Conservation (phyloP, 148 eudicot species). For the Selenicereus undatus region DNA sequence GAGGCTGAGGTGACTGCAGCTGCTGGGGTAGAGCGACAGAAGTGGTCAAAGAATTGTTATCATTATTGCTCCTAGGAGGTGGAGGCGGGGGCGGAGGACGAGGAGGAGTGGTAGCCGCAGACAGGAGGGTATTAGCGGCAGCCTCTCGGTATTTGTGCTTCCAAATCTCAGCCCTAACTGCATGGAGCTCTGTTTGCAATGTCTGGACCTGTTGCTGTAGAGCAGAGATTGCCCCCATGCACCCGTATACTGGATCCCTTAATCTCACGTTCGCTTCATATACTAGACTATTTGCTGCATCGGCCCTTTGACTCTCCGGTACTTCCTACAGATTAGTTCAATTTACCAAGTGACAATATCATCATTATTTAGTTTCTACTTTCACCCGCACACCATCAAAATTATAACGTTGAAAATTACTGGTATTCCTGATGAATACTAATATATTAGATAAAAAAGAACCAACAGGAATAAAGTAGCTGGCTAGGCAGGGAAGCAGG, state of each 20-base stretch:
- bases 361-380: background rate
- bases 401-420: too few species aligned
- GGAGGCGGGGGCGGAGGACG: slow-evolving; percentile 13
- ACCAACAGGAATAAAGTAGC: background rate
- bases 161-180: slow-evolving; percentile 55
- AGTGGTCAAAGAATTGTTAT: slow-evolving; percentile 9
- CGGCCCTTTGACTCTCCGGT: slow-evolving; percentile 65
- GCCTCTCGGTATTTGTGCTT: slow-evolving; percentile 68
- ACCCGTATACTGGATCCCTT: slow-evolving; percentile 79
- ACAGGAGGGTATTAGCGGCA: slow-evolving; percentile 40
- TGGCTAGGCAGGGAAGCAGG: too few species aligned
- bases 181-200: slow-evolving; percentile 53
- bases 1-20: slow-evolving; percentile 16
- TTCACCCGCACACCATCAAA: background rate
- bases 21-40: slow-evolving; percentile 11
- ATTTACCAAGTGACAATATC: background rate
- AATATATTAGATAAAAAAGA: background rate
- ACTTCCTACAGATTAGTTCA: slow-evolving; percentile 44
- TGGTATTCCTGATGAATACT: too few species aligned
- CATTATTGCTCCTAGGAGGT: background rate
- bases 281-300: slow-evolving; percentile 83
- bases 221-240: slow-evolving; percentile 91
- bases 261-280: slow-evolving; percentile 85
- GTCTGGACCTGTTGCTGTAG: slow-evolving; percentile 63
- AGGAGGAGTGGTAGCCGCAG: slow-evolving; percentile 26